Base-by-base conservation (phyloP, 306 rosid genomes). In the Quercus wislizeni region DNA sequence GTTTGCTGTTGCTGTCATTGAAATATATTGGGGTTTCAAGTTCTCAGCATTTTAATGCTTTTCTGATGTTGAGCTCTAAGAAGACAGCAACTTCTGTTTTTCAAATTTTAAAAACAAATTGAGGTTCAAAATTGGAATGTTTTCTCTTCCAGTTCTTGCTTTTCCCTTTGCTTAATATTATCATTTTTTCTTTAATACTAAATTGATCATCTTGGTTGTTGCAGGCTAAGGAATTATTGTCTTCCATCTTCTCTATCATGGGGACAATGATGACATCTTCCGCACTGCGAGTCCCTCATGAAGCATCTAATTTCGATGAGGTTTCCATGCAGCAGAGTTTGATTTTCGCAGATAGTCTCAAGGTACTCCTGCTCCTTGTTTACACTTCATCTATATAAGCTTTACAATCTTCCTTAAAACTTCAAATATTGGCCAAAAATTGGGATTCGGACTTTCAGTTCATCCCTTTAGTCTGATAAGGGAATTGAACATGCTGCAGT, bases 251-350 rank as follows among this genome's bases (percentile, higher is more conserved):
- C 74, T 80, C 80, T 61, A 76, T 78, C 80, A 85, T 85, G 92
- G 94, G 93, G 85, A 93, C 85, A 73, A 78, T 89, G 86, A 71
- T 88, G n/a, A 54, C 89, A 70, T 87, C 97, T 79, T 82, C 84
- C 71, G 54, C 87, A 3, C 85, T 76, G 78, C 89, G 87, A 9
- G 30, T 81, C 51, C 82, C 97, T 74, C 79, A 82, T 46, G 90
- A 89, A 79, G 85, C 91, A 73, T 93, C 97, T 25, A 91, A 93
- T 83, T 91, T 88, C 67, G 99, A 96, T 76, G 99, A 96, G 93
- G 90, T 88, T 88, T 93, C 91, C 75, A 96, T 96, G 99, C 90
- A 91, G 67, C 99, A 93, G 74, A 90, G 99, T 86, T 78, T 96
- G 91, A 86, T 96, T 62, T 96, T 96, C 83, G 90, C 97, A 81